Base-by-base conservation (phyloP, 495 filamentous ascomycete species). In the Terfezia claveryi region DNA sequence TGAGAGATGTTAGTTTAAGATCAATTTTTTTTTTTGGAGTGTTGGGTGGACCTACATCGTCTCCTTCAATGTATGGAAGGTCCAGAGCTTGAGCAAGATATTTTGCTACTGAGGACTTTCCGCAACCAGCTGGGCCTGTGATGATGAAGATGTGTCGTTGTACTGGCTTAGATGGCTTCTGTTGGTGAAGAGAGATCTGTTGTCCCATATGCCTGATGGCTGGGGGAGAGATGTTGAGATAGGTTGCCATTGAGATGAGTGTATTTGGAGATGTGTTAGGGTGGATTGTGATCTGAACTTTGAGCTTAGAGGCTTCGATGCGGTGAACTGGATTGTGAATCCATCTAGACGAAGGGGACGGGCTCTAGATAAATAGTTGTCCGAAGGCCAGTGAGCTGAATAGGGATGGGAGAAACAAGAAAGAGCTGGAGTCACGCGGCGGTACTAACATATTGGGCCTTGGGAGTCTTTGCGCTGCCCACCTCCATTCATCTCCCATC, bases 71-170 rank as follows among this genome's bases (percentile, higher is more conserved):
- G 67, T 86, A 99, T 4, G 84, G 83, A 37, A 91, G 66, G 36
- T 76, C 71, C 14, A 95, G 75, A 37, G 76, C 69, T 11, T 76
- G 71, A 54, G 85, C 79, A 38, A 99, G 69, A 65, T 80, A 77
- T 59, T 83, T 73, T 53, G 87, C 92, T 49, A 96, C 81, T 10
- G 91, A 94, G 62, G 81, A 92, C 71, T 99, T 99, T 44, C 92
- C 92, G 62, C 87, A 94, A 12, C 92, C 92, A 16, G 92, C 88
- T 14, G 92, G 92, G 8, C 92, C 92, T 0, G 91, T 94, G n/a
- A 99, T 85, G 58, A 96, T 79, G 82, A 85, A 94, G 67, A 99
- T 94, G 66, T 95, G 87, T 58, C 84, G 83, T 57, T 79, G 67
- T 55, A 65, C 65, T 38, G 55, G 52, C 27, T 63, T 55, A 8